phyloP scores from a whole-genome alignment of 352 stramenopile species.

The Hyaloperonospora brassicae region DNA sequence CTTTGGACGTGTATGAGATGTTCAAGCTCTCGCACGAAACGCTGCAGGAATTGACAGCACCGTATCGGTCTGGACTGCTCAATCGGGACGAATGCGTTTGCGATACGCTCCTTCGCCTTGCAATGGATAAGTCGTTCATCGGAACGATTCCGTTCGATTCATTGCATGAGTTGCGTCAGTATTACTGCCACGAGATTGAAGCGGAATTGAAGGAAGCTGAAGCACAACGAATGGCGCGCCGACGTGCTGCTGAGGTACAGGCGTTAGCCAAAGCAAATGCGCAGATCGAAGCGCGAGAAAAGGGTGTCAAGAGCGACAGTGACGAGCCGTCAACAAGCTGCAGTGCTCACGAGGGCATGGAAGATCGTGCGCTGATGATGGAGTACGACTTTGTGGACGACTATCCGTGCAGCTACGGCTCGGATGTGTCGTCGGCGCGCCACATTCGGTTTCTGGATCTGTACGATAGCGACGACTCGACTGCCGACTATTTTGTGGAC shows the following conservation, averaged over 20 bases:
- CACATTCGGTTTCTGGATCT: slow-evolving; percentile 59
- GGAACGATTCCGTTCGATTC: slow-evolving; percentile 66
- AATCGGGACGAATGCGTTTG: slow-evolving; percentile 80
- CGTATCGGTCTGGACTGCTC: slow-evolving; percentile 45
- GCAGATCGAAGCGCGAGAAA: not conserved
- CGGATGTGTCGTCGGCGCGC: slow-evolving; percentile 40
- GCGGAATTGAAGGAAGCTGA: slow-evolving; percentile 40
- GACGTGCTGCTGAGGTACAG: slow-evolving; percentile 10
- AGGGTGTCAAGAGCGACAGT: slow-evolving; percentile 3
- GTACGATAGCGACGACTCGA: slow-evolving; percentile 43
- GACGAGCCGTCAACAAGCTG: slow-evolving; percentile 20
- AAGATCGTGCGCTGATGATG: slow-evolving; percentile 33
- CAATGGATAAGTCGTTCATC: slow-evolving; percentile 79
- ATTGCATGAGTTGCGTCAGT: slow-evolving; percentile 61
- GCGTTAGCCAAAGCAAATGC: slow-evolving; percentile 2
- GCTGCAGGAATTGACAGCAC: slow-evolving; percentile 46
- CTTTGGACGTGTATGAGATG: slow-evolving; percentile 78
- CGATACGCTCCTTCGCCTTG: slow-evolving; percentile 68
- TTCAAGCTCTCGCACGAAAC: slow-evolving; percentile 67
- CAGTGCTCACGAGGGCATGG: slow-evolving; percentile 14
- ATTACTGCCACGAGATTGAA: slow-evolving; percentile 55
- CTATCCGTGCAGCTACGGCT: slow-evolving; percentile 31
- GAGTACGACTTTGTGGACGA: slow-evolving; percentile 83
- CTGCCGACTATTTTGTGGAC: slow-evolving; percentile 55
- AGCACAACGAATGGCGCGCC: slow-evolving; percentile 19